Evolutionary conservation across 2,329 filamentous ascomycete species (phyloP).

Genomic region (Epicoccum nigrum): DNA sequence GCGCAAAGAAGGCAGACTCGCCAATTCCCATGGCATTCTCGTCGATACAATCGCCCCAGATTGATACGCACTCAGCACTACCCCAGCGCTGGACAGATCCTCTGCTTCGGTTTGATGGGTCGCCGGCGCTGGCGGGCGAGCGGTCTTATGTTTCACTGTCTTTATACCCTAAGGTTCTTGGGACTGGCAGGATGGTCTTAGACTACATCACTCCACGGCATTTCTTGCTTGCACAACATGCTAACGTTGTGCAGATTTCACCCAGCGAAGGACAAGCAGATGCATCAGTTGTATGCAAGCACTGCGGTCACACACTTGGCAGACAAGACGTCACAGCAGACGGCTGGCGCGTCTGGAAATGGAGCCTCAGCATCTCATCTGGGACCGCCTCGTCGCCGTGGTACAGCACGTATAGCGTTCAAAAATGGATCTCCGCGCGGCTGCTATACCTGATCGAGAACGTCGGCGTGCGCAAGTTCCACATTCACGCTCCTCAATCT

Average conservation of each 20-base stretch:
- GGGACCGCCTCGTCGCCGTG: constrained; percentile 9
- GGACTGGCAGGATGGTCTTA: constrained; percentile 42
- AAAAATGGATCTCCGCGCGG: constrained; percentile 60
- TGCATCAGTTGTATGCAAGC: constrained; percentile 43
- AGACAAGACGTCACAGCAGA: constrained; percentile 51
- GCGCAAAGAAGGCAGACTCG: constrained; percentile 63
- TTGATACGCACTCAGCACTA: constrained; percentile 40
- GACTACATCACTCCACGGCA: constrained; percentile 33
- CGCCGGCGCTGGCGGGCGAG: constrained; percentile 32
- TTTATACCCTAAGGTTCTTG: constrained; percentile 38
- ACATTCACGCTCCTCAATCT: constrained; percentile 51
- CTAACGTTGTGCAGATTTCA: constrained; percentile 1
- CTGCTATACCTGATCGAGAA: constrained; percentile 63
- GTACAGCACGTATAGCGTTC: constrained; percentile 28
- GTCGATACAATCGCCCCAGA: constrained; percentile 67
- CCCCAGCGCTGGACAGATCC: constrained; percentile 31
- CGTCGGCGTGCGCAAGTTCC: constrained; percentile 62
- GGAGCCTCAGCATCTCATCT: constrained; percentile 47
- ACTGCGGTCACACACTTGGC: constrained; percentile 47
- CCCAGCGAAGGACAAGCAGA: not conserved
- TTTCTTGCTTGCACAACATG: not conserved
- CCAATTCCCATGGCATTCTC: constrained; percentile 55
- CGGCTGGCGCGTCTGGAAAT: constrained; percentile 60
- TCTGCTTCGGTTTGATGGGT: constrained; percentile 42
- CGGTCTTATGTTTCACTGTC: constrained; percentile 43